These are phyloP conservation scores for Botrytis pseudocinerea DNA, from an alignment of 2,329 filamentous ascomycete species.

Conservation along the genomic window DNA sequence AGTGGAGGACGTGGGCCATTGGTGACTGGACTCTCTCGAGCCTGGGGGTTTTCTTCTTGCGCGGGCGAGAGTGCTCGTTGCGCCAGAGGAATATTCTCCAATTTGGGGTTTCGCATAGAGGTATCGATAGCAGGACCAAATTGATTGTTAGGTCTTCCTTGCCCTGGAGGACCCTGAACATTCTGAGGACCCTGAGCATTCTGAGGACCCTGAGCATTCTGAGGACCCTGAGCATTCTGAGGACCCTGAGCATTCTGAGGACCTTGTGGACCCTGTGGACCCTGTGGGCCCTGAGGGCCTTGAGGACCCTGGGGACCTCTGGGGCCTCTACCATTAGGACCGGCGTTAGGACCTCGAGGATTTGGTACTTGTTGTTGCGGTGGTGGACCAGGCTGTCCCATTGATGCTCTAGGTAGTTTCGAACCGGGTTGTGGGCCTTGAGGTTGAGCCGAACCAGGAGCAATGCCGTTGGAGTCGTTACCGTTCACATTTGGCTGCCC, in stretches of 20 bases:
- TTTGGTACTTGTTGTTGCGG: conserved; percentile 64
- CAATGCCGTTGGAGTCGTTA: conserved; percentile 41
- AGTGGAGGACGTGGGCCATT: conserved; percentile 67
- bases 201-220: too few relatives aligned
- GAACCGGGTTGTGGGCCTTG: conserved; percentile 49
- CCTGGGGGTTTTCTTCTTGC: conserved; percentile 45
- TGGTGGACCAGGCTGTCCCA: conserved; percentile 62
- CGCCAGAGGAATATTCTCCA: conserved; percentile 50
- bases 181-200: conserved; percentile 25
- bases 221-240: conserved; percentile 23
- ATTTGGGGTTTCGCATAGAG: conserved; percentile 42
- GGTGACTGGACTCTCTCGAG: conserved; percentile 52
- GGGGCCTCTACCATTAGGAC: conserved; percentile 23
- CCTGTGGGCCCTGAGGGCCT: conserved; percentile 17
- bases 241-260: conserved; percentile 26
- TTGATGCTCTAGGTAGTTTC: conserved; percentile 59
- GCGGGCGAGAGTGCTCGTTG: conserved; percentile 40
- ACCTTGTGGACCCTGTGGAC: conserved; percentile 14
- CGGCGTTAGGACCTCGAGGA: conserved; percentile 40
- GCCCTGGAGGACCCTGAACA: conserved; percentile 23
- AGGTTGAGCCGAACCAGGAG: conserved; percentile 39
- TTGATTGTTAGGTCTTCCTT: conserved; percentile 35
- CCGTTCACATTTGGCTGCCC: conserved; percentile 43
- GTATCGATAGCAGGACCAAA: conserved; percentile 40
- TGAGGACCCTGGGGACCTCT: conserved; percentile 13